Base-by-base conservation (phyloP, 164 flowering plant genomes). In the Macadamia integrifolia region DNA sequence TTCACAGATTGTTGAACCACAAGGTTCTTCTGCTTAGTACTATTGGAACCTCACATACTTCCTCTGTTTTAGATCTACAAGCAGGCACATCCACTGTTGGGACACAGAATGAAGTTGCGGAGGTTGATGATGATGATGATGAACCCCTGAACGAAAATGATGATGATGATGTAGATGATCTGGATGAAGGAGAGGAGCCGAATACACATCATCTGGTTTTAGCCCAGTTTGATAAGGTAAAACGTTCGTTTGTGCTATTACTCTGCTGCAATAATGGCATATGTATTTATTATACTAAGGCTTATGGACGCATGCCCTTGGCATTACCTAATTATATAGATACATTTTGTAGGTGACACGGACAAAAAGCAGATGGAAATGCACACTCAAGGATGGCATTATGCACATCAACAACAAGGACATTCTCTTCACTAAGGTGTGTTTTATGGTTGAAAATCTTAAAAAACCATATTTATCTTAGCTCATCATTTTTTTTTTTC, bases 211-310 rank as follows among this genome's bases (percentile, higher is more conserved):
- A 95, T 79, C 74, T 95, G 64, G 91, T 95, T 79, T 79, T 95
- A 74, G 95, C 98, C 40, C 98, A 95, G 78, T 95, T 95, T 81
- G 98, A 95, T 75, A 92, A 90, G 96, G 99, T 90, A 76, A 53
- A 40, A 29, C 35, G 9, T n/a, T 29, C 56, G 7, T 14, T 3
- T 6, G 9, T 6, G 1, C n/a, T 3, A 15, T 35, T 9, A 9
- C 23, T 9, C 9, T 44, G 55, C 35, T 9, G 52, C 9, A 1
- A 3, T 62, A 23, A 23, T 23, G 23, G 23, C 23, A 23, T 18
- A 9, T 28, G 30, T 17, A 8, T 40, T 1, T 13, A 48, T 32
- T 6, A 35, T 6, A 15, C 11, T 28, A 18, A 64, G n/a, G 31
- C 28, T 43, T 69, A 56, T 1, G 31, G n/a, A 42, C 2, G 17